A percentile compares a stretch with the other conserved stretches of the same genome.
phyloP scores from a whole-genome alignment of 305 asterid species.

The Plantago lanceolata region DNA sequence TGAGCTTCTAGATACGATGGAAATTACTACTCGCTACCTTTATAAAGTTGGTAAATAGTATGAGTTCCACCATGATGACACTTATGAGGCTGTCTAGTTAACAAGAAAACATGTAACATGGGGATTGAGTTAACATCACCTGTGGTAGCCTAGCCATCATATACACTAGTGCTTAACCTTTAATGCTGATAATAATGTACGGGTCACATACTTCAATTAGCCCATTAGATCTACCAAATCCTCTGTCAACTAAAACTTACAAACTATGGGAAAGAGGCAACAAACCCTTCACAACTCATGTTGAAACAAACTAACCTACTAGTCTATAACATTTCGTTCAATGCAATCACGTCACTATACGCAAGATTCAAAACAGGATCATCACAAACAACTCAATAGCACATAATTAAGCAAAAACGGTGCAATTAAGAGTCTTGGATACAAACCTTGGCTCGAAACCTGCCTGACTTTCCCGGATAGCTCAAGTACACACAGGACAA shows the following conservation, averaged over 20 bases:
- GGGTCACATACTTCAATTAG: background rate
- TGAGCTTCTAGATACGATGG: too few relatives aligned
- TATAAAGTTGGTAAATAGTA: too few relatives aligned
- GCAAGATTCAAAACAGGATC: background rate
- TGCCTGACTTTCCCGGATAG: background rate
- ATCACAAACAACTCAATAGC: background rate
- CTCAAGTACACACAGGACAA: conserved; percentile 68
- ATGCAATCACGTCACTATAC: background rate
- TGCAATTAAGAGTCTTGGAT: conserved; percentile 4
- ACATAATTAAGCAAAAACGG: conserved; percentile 8
- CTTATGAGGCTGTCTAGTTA: too few relatives aligned
- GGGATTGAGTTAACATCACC: background rate
- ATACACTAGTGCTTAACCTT: background rate
- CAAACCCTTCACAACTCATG: background rate
- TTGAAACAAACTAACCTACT: background rate
- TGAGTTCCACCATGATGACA: too few relatives aligned
- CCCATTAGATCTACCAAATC: background rate
- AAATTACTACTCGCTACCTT: too few relatives aligned
- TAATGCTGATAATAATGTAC: background rate
- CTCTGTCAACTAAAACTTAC: background rate
- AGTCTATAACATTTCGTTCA: too few relatives aligned
- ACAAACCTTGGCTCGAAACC: conserved; percentile 17
- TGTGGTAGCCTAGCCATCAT: background rate
- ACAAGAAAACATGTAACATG: background rate
- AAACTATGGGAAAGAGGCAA: background rate